phyloP scores from a whole-genome alignment of 202 grass and related monocot species.

The Miscanthus sacchariflorus region DNA sequence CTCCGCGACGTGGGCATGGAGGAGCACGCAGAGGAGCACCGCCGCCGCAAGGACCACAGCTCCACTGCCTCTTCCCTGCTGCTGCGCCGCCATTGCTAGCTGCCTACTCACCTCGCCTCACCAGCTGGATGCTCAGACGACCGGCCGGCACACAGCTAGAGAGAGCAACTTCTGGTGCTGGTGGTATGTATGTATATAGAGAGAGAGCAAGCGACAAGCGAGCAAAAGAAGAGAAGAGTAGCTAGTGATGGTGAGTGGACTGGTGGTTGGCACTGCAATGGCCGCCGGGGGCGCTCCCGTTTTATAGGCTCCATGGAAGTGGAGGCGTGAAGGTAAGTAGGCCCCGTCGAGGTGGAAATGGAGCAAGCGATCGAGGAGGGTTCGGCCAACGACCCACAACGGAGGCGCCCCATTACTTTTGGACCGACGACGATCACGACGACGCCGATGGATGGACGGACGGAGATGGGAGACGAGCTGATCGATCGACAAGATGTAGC shows the following conservation, averaged over 20 bases:
- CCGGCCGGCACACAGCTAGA: too few relatives aligned
- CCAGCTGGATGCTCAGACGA: neutral
- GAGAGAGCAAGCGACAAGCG: neutral
- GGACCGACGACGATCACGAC: neutral
- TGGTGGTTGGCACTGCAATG: constrained; percentile 41
- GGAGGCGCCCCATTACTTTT: constrained; percentile 51
- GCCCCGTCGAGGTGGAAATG: neutral
- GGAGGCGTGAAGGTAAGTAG: constrained; percentile 49
- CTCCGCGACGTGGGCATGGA: constrained; percentile 41
- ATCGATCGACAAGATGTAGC: neutral
- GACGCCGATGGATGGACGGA: too few relatives aligned
- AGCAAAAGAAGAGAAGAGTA: neutral
- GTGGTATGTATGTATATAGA: too few relatives aligned
- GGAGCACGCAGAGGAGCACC: constrained; percentile 60
- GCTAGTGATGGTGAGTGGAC: constrained; percentile 12
- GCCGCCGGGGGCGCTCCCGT: neutral
- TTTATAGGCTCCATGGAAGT: constrained; percentile 47
- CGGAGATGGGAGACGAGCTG: neutral
- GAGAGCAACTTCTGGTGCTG: too few relatives aligned
- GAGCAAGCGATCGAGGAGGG: neutral
- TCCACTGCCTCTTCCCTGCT: constrained; percentile 63
- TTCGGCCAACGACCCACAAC: constrained; percentile 55
- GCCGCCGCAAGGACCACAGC: constrained; percentile 15
- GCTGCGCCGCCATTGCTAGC: constrained; percentile 26
- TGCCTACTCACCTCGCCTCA: neutral